Percentiles rank a stretch among this genome's conserved stretches.
phyloP scores from a whole-genome alignment of 2,329 filamentous ascomycete genomes.

The Ophiocordyceps camponoti-floridani region DNA sequence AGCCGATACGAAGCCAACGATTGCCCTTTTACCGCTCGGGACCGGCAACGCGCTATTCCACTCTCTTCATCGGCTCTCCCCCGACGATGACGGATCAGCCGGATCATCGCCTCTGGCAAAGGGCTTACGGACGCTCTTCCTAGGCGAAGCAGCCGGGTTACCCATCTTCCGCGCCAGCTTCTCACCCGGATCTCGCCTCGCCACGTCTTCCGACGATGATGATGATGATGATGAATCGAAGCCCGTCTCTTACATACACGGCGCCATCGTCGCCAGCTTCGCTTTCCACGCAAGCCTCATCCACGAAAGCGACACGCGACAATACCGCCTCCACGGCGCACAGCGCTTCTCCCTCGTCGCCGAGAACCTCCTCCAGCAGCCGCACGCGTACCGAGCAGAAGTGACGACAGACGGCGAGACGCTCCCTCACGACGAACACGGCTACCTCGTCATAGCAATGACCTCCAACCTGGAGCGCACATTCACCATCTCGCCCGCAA shows the following conservation, averaged over 20 bases:
- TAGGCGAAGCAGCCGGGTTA: conserved; percentile 33
- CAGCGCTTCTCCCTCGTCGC: conserved; percentile 77
- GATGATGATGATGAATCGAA: not conserved
- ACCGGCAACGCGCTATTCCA: conserved; percentile 49
- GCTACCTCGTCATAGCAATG: conserved; percentile 59
- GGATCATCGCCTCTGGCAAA: conserved; percentile 25
- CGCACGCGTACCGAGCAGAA: conserved; percentile 29
- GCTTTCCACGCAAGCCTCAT: conserved; percentile 80
- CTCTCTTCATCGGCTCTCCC: conserved; percentile 26
- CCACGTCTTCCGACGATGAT: conserved; percentile 1
- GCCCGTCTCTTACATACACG: conserved; percentile 30
- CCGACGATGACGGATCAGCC: conserved; percentile 30
- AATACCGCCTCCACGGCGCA: conserved; percentile 59
- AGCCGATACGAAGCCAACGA: conserved; percentile 16
- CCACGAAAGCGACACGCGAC: conserved; percentile 73
- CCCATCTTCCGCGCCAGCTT: conserved; percentile 47
- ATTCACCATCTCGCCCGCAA: conserved; percentile 65
- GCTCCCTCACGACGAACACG: conserved; percentile 24
- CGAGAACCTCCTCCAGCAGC: conserved; percentile 45
- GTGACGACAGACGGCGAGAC: not conserved
- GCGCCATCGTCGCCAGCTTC: conserved; percentile 77
- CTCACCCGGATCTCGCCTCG: conserved; percentile 32
- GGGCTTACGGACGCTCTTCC: conserved; percentile 39
- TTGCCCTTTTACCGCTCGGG: conserved; percentile 41
- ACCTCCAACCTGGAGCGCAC: conserved; percentile 68